Evolutionary conservation across 306 rosid genomes (phyloP).

Genomic region (Castanospermum australe): DNA sequence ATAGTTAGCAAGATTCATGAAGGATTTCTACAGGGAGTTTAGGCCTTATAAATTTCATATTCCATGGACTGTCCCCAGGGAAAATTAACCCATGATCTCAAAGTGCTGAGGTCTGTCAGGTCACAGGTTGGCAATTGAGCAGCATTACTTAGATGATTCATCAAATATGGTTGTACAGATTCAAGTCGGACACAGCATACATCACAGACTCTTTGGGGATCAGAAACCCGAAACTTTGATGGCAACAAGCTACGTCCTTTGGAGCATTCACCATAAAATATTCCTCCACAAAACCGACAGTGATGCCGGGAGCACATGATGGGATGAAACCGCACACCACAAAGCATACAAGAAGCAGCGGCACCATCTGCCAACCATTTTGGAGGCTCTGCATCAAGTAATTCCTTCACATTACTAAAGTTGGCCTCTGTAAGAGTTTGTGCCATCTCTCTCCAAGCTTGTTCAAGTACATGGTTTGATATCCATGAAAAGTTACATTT

Average conservation of each 20-base stretch:
- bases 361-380: conserved; percentile 95
- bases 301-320: conserved; percentile 95
- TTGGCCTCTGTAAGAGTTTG: conserved; percentile 83
- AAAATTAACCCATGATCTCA: conserved; percentile 90
- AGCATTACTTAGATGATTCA: conserved; percentile 93
- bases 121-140: conserved; percentile 87
- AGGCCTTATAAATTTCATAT: conserved; percentile 85
- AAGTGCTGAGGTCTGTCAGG: conserved; percentile 89
- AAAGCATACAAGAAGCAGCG: conserved; percentile 88
- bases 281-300: conserved; percentile 97
- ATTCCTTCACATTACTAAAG: conserved; percentile 60
- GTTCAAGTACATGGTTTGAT: conserved; percentile 70
- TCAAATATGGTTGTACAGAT: conserved; percentile 80
- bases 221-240: conserved; percentile 62
- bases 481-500: conserved; percentile 55
- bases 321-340: conserved; percentile 91
- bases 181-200: conserved; percentile 92
- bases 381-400: conserved; percentile 88
- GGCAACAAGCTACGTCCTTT: conserved; percentile 92
- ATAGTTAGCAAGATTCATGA: neutral
- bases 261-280: conserved; percentile 91
- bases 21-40: conserved; percentile 6
- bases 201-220: conserved; percentile 94
- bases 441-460: conserved; percentile 94
- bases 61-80: conserved; percentile 98